Evolutionary conservation across 345 rosid species (phyloP), one percentile per base, ranked within the genome.

Genomic region (Litchi chinensis): DNA sequence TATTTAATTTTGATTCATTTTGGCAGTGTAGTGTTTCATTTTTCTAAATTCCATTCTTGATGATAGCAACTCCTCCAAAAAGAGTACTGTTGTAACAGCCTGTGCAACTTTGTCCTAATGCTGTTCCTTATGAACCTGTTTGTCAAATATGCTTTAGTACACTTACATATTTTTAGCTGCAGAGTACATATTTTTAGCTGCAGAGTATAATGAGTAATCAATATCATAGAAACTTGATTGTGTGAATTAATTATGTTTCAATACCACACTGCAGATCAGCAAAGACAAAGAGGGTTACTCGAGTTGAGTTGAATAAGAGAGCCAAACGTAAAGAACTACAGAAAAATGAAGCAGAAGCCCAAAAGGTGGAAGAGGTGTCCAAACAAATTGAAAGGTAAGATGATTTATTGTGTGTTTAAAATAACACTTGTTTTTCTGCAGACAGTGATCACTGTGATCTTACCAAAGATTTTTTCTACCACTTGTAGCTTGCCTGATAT

Each of bases 251-350:
- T 75, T 37, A 11, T 64, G n/a, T 73, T 64, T 77, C 16, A 65
- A 66, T 75, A 28, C 16, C 62, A 69, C 80, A 57, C 60, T 73
- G 76, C 86, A 96, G 98, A 79, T 65, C 87, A 54, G 77, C 24
- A 12, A 90, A 87, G 71, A 70, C 70, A 18, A 91, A 87, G 88
- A 90, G 84, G 85, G 89, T 94, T 63, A 93, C 97, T n/a, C 89
- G 88, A 8, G 97, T 89, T 77, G 92, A 83, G 74, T 80, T 89
- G 70, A 96, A 96, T 85, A 93, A 82, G 90, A 88, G 97, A 86
- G 85, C 84, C 64, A 93, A 92, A 79, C 88, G 77, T 28, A 96
- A 88, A 82, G 97, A 84, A 65, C 50, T 68, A 60, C 79, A 67
- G 79, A 90, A 72, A 73, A 85, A 87, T 81, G 88, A 88, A 82